Percentiles rank a stretch among this genome's conserved stretches.
Evolutionary conservation across 768 basidiomycete genomes (phyloP).

Genomic region (Erythrobasidium yunnanense): DNA sequence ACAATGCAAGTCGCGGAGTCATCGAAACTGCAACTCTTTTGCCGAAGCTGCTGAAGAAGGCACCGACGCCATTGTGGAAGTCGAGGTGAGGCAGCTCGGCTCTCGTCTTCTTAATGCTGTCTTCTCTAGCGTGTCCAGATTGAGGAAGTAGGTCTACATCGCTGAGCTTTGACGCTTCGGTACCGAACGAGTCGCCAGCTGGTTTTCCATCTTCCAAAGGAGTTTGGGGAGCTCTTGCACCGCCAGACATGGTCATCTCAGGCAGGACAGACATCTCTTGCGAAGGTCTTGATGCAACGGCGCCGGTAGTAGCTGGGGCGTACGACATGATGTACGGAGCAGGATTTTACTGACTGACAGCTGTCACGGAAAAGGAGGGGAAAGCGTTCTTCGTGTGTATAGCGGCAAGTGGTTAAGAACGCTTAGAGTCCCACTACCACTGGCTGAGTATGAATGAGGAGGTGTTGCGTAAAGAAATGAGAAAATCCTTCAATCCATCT

Average conservation of each 20-base stretch:
- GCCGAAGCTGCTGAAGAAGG: slow-evolving; percentile 8
- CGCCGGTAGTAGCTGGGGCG: background rate
- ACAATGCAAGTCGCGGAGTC: slow-evolving; percentile 13
- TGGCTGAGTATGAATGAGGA: too few relatives aligned
- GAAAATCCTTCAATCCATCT: too few relatives aligned
- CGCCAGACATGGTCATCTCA: background rate
- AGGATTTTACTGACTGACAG: background rate
- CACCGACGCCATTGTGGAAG: background rate
- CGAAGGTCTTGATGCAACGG: background rate
- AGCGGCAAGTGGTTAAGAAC: slow-evolving; percentile 15
- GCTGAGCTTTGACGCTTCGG: background rate
- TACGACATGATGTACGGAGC: background rate
- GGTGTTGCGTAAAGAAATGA: too few relatives aligned
- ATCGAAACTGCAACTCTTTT: background rate
- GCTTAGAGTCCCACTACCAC: slow-evolving; percentile 18
- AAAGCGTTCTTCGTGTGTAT: slow-evolving; percentile 13
- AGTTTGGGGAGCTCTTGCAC: too few relatives aligned
- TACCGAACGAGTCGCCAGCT: background rate
- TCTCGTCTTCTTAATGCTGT: background rate
- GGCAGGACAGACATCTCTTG: slow-evolving; percentile 10
- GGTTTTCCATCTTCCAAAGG: background rate
- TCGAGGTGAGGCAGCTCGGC: slow-evolving; percentile 2
- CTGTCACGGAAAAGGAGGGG: background rate
- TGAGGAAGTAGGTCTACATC: background rate
- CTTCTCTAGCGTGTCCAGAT: background rate